These are phyloP conservation scores for Amauroascus verrucosus DNA, from an alignment of 2,329 filamentous ascomycete species.

Conservation along the genomic window DNA sequence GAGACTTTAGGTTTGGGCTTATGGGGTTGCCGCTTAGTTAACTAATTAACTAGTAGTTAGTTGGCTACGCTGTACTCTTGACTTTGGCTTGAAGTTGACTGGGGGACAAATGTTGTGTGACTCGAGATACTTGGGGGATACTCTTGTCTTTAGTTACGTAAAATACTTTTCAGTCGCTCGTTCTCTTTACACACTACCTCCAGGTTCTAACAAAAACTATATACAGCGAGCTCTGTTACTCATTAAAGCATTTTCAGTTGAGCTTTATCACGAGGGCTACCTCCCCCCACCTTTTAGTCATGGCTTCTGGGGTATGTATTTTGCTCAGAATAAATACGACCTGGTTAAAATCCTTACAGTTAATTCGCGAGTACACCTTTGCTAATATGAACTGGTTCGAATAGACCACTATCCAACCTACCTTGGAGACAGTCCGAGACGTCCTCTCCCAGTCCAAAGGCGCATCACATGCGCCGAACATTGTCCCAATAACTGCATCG, in stretches of 20 bases:
- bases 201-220: too few relatives aligned
- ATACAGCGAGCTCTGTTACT: not conserved
- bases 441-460: constrained; percentile 44
- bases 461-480: constrained; percentile 55
- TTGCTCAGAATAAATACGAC: not conserved
- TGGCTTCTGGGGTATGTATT: constrained; percentile 13
- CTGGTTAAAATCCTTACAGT: too few relatives aligned
- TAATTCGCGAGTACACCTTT: not conserved
- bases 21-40: too few relatives aligned
- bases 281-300: not conserved
- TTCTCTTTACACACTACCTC: too few relatives aligned
- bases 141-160: too few relatives aligned
- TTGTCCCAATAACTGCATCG: constrained; percentile 71
- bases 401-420: constrained; percentile 48
- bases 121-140: too few relatives aligned
- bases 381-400: constrained; percentile 7
- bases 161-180: too few relatives aligned
- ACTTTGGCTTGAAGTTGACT: too few relatives aligned
- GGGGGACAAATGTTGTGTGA: too few relatives aligned
- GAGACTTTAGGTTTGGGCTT: too few relatives aligned
- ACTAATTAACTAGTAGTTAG: too few relatives aligned
- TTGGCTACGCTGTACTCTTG: too few relatives aligned
- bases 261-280: not conserved
- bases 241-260: not conserved
- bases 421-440: constrained; percentile 49